phyloP scores from a whole-genome alignment of 2,329 filamentous ascomycete species.

The Tolypocladium ovalisporum region DNA sequence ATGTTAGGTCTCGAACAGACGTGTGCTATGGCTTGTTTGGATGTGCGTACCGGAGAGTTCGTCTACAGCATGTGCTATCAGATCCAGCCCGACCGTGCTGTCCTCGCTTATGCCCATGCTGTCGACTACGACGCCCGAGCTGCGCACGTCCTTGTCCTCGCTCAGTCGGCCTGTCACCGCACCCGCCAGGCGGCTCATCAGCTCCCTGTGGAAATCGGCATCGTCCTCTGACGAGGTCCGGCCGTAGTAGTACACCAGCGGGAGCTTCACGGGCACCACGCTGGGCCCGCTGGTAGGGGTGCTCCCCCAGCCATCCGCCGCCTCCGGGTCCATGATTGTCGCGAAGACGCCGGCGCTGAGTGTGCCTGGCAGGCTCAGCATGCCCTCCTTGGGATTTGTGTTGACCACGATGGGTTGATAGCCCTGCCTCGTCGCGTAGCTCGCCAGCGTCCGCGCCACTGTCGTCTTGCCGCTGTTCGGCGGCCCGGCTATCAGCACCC shows the following conservation, averaged over 20 bases:
- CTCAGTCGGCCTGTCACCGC: slow-evolving; percentile 67
- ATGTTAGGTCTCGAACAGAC: slow-evolving; percentile 12
- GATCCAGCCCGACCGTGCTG: slow-evolving; percentile 58
- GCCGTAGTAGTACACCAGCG: slow-evolving; percentile 84
- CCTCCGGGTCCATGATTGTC: slow-evolving; percentile 70
- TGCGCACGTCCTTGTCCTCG: slow-evolving; percentile 60
- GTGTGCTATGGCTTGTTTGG: neutral
- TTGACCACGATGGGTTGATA: slow-evolving; percentile 75
- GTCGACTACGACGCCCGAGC: slow-evolving; percentile 77
- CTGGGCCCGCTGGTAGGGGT: slow-evolving; percentile 87
- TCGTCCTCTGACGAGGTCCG: slow-evolving; percentile 63
- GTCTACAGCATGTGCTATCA: slow-evolving; percentile 64
- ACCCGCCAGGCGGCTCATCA: slow-evolving; percentile 67
- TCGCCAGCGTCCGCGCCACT: slow-evolving; percentile 63
- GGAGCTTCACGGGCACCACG: slow-evolving; percentile 80
- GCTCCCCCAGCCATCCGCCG: slow-evolving; percentile 76
- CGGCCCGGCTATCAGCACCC: slow-evolving; percentile 76
- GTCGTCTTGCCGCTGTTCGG: slow-evolving; percentile 76
- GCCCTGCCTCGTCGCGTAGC: slow-evolving; percentile 66
- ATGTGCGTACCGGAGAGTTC: slow-evolving; percentile 37
- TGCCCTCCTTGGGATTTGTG: slow-evolving; percentile 69
- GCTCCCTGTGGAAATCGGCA: slow-evolving; percentile 57
- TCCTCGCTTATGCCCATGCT: slow-evolving; percentile 60
- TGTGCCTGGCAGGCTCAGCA: slow-evolving; percentile 69
- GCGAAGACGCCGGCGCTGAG: slow-evolving; percentile 80